Evolutionary conservation across 768 basidiomycete species (phyloP).

Genomic region (Naematelia aurantialba): DNA sequence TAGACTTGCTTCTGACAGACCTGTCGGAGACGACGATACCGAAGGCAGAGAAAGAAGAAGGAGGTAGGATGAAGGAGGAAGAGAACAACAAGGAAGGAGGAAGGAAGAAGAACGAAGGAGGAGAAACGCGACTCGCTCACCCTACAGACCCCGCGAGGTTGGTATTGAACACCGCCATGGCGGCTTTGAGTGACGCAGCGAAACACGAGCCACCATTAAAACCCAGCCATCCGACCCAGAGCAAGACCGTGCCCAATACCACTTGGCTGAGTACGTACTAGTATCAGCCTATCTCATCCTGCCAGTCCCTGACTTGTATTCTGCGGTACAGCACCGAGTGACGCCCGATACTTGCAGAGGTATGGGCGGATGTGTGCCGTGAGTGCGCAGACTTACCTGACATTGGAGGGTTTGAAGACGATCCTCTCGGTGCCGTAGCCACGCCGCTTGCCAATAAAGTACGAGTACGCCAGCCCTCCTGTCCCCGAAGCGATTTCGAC

Average conservation of each 20-base stretch:
- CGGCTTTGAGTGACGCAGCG: slow-evolving; percentile 79
- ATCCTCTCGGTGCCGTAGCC: slow-evolving; percentile 88
- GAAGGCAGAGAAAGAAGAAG: too few relatives aligned
- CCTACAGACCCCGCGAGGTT: slow-evolving; percentile 87
- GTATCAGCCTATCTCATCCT: too few relatives aligned
- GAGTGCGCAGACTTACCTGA: slow-evolving; percentile 42
- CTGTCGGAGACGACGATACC: too few relatives aligned
- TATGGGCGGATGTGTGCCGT: not conserved
- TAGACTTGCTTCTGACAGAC: too few relatives aligned
- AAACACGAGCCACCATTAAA: slow-evolving; percentile 76
- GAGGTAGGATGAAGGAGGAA: too few relatives aligned
- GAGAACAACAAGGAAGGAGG: too few relatives aligned
- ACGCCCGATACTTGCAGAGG: too few relatives aligned
- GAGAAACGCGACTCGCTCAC: slow-evolving; percentile 40
- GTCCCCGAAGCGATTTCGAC: slow-evolving; percentile 94
- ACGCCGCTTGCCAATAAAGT: slow-evolving; percentile 80
- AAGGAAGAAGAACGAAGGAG: too few relatives aligned
- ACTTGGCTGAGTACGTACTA: slow-evolving; percentile 82
- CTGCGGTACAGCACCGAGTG: too few relatives aligned
- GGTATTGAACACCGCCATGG: slow-evolving; percentile 85
- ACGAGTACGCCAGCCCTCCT: slow-evolving; percentile 77
- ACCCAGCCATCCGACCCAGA: slow-evolving; percentile 82
- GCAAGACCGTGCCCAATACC: slow-evolving; percentile 83
- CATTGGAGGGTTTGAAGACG: slow-evolving; percentile 91
- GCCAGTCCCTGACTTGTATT: too few relatives aligned